Percentiles rank a stretch among this genome's conserved stretches.
Evolutionary conservation across 2,329 filamentous ascomycete species (phyloP).

Genomic region (Fusarium subglutinans): DNA sequence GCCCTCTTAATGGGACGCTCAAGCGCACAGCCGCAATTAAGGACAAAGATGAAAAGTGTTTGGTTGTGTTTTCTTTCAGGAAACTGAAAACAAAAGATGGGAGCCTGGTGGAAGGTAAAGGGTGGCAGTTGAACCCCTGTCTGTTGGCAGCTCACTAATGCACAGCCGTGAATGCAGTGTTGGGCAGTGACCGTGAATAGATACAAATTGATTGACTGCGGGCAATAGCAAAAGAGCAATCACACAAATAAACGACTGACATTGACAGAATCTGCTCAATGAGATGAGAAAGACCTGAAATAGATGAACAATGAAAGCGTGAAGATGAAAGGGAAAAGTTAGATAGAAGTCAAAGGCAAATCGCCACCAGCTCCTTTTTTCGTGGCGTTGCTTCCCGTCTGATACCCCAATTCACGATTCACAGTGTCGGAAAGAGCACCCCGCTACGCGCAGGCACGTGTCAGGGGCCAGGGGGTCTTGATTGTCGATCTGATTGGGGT

Average conservation of each 20-base stretch:
- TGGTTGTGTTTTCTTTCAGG: not conserved
- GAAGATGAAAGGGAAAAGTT: slow-evolving; percentile 9
- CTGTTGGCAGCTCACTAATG: slow-evolving; percentile 24
- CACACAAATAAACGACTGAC: not conserved
- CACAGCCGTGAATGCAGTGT: slow-evolving; percentile 19
- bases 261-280: not conserved
- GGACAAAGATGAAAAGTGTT: not conserved
- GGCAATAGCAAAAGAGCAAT: slow-evolving; percentile 10
- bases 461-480: not conserved
- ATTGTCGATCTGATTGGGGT: slow-evolving; percentile 33
- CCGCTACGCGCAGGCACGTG: slow-evolving; percentile 50
- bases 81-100: not conserved
- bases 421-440: slow-evolving; percentile 35
- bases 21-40: not conserved
- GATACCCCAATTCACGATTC: slow-evolving; percentile 45
- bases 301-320: slow-evolving; percentile 13
- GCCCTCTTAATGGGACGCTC: not conserved
- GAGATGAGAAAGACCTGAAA: not conserved
- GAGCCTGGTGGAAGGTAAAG: not conserved
- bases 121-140: slow-evolving; percentile 21
- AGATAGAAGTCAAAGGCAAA: slow-evolving; percentile 18
- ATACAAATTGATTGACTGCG: slow-evolving; percentile 7
- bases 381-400: slow-evolving; percentile 18
- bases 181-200: slow-evolving; percentile 16
- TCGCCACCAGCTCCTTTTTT: slow-evolving; percentile 44